Evolutionary conservation across 2,329 filamentous ascomycete species (phyloP).

Genomic region (Colletotrichum lini): DNA sequence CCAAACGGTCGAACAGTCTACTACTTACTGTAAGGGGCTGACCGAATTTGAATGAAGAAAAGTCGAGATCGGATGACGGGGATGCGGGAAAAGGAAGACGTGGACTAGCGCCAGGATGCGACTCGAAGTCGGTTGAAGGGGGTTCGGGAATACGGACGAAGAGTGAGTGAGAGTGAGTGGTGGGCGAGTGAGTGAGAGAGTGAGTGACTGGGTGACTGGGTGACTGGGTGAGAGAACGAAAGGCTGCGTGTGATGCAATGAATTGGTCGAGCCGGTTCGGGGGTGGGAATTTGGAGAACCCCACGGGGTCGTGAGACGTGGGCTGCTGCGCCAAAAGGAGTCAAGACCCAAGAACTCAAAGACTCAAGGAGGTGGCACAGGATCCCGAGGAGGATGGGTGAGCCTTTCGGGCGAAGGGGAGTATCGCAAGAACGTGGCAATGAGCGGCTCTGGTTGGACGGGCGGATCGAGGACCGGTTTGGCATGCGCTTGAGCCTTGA

Average conservation of each 20-base stretch:
- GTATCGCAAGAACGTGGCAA: constrained; percentile 39
- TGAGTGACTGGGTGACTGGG: no score
- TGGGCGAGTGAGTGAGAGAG: no score
- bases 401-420: constrained; percentile 46
- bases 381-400: not conserved
- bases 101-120: constrained; percentile 10
- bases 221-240: not conserved
- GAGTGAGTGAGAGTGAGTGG: not conserved
- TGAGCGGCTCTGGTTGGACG: constrained; percentile 43
- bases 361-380: not conserved
- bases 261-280: constrained; percentile 27
- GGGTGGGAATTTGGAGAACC: constrained; percentile 18
- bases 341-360: no score
- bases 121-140: constrained; percentile 15
- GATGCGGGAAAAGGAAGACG: constrained; percentile 24
- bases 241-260: constrained; percentile 39
- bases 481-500: constrained; percentile 34
- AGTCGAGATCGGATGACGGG: constrained; percentile 6
- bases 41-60: constrained; percentile 6
- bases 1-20: not conserved
- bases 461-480: constrained; percentile 22
- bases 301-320: constrained; percentile 32
- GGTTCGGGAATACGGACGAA: not conserved
- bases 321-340: not conserved
- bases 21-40: constrained; percentile 21